phyloP scores from a whole-genome alignment of 2,329 filamentous ascomycete genomes.

The Incumbomyces lentus region DNA sequence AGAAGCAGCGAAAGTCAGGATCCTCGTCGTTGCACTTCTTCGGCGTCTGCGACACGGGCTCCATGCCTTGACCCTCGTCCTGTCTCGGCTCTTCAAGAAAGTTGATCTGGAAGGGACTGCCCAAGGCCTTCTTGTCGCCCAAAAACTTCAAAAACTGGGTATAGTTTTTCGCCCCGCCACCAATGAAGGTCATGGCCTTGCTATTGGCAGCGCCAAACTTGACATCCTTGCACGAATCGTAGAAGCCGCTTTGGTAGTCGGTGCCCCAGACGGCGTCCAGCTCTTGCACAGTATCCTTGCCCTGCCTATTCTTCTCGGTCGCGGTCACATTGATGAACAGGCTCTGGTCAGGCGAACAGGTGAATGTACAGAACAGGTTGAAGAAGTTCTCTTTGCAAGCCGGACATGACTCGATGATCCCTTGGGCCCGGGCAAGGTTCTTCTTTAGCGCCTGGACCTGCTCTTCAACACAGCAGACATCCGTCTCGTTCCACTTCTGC shows the following conservation, averaged over 20 bases:
- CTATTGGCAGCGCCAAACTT: constrained; percentile 93
- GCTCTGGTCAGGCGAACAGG: constrained; percentile 93
- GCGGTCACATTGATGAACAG: constrained; percentile 87
- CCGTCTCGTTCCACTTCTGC: constrained; percentile 68
- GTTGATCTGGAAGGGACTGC: constrained; percentile 97
- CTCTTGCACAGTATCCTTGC: constrained; percentile 66
- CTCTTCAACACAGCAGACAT: constrained; percentile 73
- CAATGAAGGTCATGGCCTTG: constrained; percentile 90
- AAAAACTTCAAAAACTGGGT: constrained; percentile 79
- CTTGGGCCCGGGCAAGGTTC: constrained; percentile 77
- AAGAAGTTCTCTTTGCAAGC: constrained; percentile 98
- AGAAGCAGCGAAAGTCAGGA: constrained; percentile 77
- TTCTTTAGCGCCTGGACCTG: constrained; percentile 76
- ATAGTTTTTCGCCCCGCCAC: constrained; percentile 87
- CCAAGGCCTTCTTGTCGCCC: constrained; percentile 75
- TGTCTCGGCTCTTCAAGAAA: constrained; percentile 53
- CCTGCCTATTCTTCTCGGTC: constrained; percentile 45
- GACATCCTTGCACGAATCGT: constrained; percentile 96
- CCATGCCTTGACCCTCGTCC: constrained; percentile 55
- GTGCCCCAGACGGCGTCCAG: constrained; percentile 81
- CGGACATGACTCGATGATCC: constrained; percentile 84
- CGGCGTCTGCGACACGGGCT: constrained; percentile 57
- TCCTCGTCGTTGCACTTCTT: constrained; percentile 88
- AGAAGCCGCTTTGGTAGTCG: constrained; percentile 78
- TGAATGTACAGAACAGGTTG: constrained; percentile 96